Percentiles rank a stretch among this genome's conserved stretches.
Evolutionary conservation across 345 rosid genomes (phyloP).

Genomic region (Geranium brycei): DNA sequence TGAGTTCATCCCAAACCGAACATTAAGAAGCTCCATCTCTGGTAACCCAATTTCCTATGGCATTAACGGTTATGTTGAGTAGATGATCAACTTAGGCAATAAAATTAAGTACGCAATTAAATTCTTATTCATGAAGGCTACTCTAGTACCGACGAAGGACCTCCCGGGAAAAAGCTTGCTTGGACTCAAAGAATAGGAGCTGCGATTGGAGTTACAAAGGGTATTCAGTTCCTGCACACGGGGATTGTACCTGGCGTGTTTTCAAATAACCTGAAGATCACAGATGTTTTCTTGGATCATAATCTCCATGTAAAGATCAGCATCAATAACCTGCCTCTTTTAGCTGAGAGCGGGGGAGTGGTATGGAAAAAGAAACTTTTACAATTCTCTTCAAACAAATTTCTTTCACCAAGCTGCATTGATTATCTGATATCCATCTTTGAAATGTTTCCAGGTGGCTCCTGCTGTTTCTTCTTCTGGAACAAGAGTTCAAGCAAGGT

Average conservation of each 20-base stretch:
- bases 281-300: slow-evolving; percentile 40
- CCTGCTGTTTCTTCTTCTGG: background rate
- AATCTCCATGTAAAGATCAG: slow-evolving; percentile 36
- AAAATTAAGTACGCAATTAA: background rate
- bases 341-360: slow-evolving; percentile 19
- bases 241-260: slow-evolving; percentile 45
- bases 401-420: background rate
- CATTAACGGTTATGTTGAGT: background rate
- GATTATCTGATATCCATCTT: background rate
- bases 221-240: slow-evolving; percentile 47
- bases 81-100: background rate
- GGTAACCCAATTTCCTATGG: slow-evolving; percentile 12
- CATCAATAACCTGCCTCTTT: slow-evolving; percentile 32
- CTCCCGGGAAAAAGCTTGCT: slow-evolving; percentile 15
- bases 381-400: background rate
- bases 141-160: slow-evolving; percentile 11
- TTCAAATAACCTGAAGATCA: slow-evolving; percentile 36
- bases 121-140: background rate
- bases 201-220: slow-evolving; percentile 36
- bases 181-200: slow-evolving; percentile 43
- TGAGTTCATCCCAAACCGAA: slow-evolving; percentile 31
- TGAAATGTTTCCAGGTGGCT: background rate
- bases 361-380: slow-evolving; percentile 6
- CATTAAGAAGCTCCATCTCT: slow-evolving; percentile 29
- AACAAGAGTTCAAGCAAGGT: background rate